Base-by-base conservation (phyloP, 1,284 basidiomycete species). In the Fomitiporia mediterranea region DNA sequence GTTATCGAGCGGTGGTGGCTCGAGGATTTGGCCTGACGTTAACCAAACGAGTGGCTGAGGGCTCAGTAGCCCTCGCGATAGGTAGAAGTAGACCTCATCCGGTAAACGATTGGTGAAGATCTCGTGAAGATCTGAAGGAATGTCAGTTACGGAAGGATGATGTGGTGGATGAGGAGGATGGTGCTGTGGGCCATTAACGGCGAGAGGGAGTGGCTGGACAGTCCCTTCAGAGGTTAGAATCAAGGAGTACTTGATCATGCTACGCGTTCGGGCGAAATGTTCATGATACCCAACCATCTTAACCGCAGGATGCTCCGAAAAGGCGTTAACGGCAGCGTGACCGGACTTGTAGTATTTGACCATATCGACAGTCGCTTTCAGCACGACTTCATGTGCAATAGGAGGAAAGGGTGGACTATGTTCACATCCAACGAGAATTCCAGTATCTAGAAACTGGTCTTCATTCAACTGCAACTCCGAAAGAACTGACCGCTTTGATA, bases 11-110 rank as follows among this genome's bases (percentile, higher is more conserved):
- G 97, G 97, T 11, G 94, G 92, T 43, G 81, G 80, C 70, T 99
- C 96, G 55, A 89, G 74, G 60, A 96, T 81, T 73, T 88, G 82
- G 65, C 85, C 94, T 25, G 82, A 86, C 4, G 91, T 91, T 55
- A 99, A 81, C 86, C 93, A 96, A 21, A 94, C 87, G 15, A 99
- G 81, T 7, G 94, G 84, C 62, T 91, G 89, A 0, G 94, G 89
- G 9, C 86, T 86, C 56, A 98, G 72, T 25, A 99, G 80, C 5
- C 96, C 96, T 15, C 94, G 84, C 46, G 94, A 98, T 57, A 99
- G 81, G 69, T 98, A 96, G 71, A 89, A 96, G 75, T 96, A 98
- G 57, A 98, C 80, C 69, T 99, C 95, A 71, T 99, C 96, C 0
- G 97, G 96, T 15, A 99, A 79, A 35, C 94, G 88, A 68, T 91